A percentile compares a stretch with the other conserved stretches of the same genome.
Conservation (phyloP, 2,329 filamentous ascomycete genomes). For the Emergomyces pasteurianus region DNA sequence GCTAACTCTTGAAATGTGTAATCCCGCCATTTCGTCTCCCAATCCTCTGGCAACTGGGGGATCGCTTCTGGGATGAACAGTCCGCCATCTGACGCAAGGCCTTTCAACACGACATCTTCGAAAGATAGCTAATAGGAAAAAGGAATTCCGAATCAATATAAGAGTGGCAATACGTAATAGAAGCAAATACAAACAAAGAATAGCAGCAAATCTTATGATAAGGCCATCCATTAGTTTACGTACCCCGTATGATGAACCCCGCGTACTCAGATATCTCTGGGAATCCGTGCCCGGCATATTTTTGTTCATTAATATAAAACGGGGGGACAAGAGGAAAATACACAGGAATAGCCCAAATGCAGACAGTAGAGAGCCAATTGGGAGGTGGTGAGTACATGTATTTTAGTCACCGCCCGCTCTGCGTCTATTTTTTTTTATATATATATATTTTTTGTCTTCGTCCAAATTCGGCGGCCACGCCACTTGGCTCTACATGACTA, state of each 20-base stretch:
- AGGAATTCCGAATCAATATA: not conserved
- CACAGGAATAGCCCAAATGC: not conserved
- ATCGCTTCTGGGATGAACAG: conserved; percentile 82
- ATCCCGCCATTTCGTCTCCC: conserved; percentile 61
- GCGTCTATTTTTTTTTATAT: not conserved
- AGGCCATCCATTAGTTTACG: conserved; percentile 13
- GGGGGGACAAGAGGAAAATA: not conserved
- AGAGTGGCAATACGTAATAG: not conserved
- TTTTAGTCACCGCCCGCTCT: not conserved
- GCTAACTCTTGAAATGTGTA: conserved; percentile 72
- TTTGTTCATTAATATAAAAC: not conserved
- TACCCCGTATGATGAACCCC: conserved; percentile 52
- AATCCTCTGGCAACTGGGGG: conserved; percentile 50
- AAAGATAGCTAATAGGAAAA: conserved; percentile 50
- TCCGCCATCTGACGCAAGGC: conserved; percentile 73
- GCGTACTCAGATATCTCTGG: conserved; percentile 51
- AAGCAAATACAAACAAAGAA: not conserved
- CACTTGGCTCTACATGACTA: conserved; percentile 1
- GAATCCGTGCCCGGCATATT: conserved; percentile 25
- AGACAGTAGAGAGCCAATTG: not conserved
- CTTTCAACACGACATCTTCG: conserved; percentile 82
- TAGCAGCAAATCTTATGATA: not conserved
- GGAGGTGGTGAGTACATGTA: not conserved
- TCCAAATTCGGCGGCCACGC: not conserved
- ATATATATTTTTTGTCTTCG: too few species aligned